Evolutionary conservation across 2,329 filamentous ascomycete genomes (phyloP).

Genomic region (Diaporthe sp.): DNA sequence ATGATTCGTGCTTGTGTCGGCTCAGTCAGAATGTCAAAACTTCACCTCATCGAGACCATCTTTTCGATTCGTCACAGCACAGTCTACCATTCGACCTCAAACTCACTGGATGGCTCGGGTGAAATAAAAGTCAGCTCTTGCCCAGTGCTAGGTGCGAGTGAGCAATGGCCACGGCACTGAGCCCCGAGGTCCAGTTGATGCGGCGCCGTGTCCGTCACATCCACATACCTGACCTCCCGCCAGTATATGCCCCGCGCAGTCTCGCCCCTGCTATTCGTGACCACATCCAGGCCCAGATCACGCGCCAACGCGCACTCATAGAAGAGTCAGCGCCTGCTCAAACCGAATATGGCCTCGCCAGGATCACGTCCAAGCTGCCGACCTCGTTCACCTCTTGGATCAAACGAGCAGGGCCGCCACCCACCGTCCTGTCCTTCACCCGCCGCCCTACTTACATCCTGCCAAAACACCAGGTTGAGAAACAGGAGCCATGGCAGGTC

Average conservation of each 20-base stretch:
- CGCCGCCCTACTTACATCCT: constrained; percentile 33
- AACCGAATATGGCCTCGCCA: not conserved
- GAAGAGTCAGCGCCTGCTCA: not conserved
- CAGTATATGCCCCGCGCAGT: constrained; percentile 21
- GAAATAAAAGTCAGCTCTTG: not conserved
- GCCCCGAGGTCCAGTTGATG: constrained; percentile 24
- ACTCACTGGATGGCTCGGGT: not conserved
- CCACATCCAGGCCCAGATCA: constrained; percentile 20
- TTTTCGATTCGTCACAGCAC: not conserved
- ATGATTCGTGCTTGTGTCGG: not conserved
- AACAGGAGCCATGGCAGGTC: constrained; percentile 18
- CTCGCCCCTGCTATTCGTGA: constrained; percentile 20
- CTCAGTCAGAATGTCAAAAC: not conserved
- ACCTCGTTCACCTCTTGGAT: constrained; percentile 20
- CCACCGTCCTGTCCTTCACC: constrained; percentile 32
- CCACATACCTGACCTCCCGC: constrained; percentile 33
- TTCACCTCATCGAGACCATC: too few species aligned
- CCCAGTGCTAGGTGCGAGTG: not conserved
- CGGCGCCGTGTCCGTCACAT: constrained; percentile 31
- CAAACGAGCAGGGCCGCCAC: constrained; percentile 27
- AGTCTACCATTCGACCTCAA: too few species aligned
- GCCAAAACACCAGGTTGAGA: constrained; percentile 4
- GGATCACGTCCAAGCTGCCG: not conserved
- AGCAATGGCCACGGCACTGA: constrained; percentile 26
- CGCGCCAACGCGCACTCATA: not conserved